Percentiles rank a stretch among this genome's conserved stretches.
Conservation (phyloP, 306 rosid genomes). For the Acacia confusa region DNA sequence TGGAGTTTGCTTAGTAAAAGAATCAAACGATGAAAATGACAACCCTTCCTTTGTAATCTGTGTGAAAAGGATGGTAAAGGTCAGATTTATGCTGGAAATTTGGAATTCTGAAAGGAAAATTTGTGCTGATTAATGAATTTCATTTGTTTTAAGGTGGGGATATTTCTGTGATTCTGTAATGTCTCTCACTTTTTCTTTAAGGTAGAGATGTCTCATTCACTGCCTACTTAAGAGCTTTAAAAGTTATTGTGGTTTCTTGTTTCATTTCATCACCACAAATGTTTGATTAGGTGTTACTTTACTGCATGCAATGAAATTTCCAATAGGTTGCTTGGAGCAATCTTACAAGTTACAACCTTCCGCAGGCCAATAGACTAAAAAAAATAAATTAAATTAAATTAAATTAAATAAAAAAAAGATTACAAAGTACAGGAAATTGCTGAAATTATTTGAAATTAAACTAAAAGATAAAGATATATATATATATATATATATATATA, state of each 20-base stretch:
- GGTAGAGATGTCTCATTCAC: not conserved
- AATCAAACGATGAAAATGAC: not conserved
- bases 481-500: no score
- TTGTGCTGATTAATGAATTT: not conserved
- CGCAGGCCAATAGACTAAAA: no score
- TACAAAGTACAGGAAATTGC: no score
- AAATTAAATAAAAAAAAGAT: no score
- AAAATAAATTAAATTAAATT: no score
- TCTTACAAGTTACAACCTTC: no score
- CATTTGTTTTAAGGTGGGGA: not conserved
- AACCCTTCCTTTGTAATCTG: not conserved
- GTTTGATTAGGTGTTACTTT: not conserved
- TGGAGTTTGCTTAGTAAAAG: constrained; percentile 13
- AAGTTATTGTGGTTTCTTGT: no score
- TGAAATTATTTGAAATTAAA: no score
- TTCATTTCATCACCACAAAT: no score
- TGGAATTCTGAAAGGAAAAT: not conserved
- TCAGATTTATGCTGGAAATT: not conserved
- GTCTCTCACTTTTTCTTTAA: not conserved
- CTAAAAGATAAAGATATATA: no score
- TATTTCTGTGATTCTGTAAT: not conserved
- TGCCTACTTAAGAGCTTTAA: not conserved
- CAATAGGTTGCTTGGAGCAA: no score
- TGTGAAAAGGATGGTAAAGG: not conserved
- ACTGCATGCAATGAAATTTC: no score